Evolutionary conservation across 129 eudicot species (phyloP), one percentile per base, ranked within the genome.

Genomic region (Flaveria sonorensis): DNA sequence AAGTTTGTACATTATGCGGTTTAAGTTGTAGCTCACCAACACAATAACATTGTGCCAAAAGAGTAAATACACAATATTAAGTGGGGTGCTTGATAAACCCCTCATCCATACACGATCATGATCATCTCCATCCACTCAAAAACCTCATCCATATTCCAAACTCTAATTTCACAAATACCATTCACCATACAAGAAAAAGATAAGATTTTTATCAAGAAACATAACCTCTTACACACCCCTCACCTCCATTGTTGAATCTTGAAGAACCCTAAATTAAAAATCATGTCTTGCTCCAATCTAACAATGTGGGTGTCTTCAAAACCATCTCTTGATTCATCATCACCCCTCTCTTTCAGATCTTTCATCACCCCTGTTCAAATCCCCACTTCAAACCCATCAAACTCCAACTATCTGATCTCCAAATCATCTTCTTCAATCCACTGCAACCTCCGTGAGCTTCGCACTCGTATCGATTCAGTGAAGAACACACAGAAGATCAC

Each of bases 401-500:
- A 20, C 50, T 47, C 75, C 1, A 51, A 56, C 75, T 1, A 75
- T n/a, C 39, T 75, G 3, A 72, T 23, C 9, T 70, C 79, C 21
- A 79, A 77, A 78, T 71, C 82, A 1, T 24, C 82, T n/a, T 15
- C 80, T 6, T 56, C 82, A 26, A 81, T 86, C 72, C 84, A 70
- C 14, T 83, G 90, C 77, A 75, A 72, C 45, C 83, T 88, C 10
- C 83, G 87, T 1, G 86, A 86, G 26, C 83, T 88, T 16, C 81
- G 88, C 1, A 74, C 72, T 8, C 86, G 93, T 36, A 86, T 88
- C 8, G 79, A 62, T 21, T 26, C 93, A 2, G 93, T 88, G n/a
- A 84, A 79, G 60, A 88, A 84, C 83, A 88, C 93, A 59, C 86
- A 88, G 62, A 88, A 88, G 53, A 86, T 88, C 71, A 84, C 93